Conservation (phyloP, 257 asterid genomes). For the Petunia secreta region DNA sequence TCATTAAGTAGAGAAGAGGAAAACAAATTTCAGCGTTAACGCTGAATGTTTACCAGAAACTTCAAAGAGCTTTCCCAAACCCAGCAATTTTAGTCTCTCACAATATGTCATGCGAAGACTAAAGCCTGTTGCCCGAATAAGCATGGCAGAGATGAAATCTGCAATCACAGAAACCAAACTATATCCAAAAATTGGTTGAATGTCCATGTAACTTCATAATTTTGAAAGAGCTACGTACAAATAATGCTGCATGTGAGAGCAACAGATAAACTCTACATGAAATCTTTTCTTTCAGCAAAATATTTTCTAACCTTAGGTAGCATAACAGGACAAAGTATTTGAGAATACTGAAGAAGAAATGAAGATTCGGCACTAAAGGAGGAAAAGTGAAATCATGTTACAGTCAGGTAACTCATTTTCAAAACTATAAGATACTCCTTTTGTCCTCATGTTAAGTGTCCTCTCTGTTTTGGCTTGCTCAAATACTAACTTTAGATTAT, state of each 20-base stretch:
- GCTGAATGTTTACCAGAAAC: conserved; percentile 42
- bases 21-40: conserved; percentile 7
- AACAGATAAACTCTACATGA: conserved; percentile 24
- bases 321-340: neutral
- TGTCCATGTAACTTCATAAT: conserved; percentile 27
- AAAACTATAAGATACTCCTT: neutral
- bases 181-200: conserved; percentile 74
- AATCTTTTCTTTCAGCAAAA: neutral
- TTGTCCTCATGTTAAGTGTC: neutral
- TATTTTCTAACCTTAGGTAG: neutral
- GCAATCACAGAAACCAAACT: conserved; percentile 91
- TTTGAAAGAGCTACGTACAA: conserved; percentile 20
- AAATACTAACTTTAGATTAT: neutral
- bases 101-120: conserved; percentile 58
- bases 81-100: conserved; percentile 59
- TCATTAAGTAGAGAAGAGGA: conserved; percentile 26
- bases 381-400: neutral
- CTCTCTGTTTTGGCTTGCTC: neutral
- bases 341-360: neutral
- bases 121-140: conserved; percentile 78
- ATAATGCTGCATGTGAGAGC: conserved; percentile 20
- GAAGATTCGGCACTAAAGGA: neutral
- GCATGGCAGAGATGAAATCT: conserved; percentile 79
- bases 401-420: neutral
- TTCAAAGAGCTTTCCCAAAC: conserved; percentile 54